Base-by-base conservation (phyloP, 2,329 filamentous ascomycete genomes). In the Parastagonospora avenae region DNA sequence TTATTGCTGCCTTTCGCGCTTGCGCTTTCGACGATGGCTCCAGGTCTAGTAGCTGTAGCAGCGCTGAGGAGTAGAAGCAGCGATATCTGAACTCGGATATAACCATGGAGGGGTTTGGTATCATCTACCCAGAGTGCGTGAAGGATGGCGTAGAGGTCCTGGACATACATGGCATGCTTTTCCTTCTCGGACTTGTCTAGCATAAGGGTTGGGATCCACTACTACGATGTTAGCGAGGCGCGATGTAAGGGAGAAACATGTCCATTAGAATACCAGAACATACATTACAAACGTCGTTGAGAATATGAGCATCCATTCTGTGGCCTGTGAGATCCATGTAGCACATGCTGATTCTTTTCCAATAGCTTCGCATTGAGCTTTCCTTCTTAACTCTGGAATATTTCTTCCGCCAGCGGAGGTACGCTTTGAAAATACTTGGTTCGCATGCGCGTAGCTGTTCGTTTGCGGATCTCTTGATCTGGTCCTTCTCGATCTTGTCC, bases 21-120 rank as follows among this genome's bases (percentile, higher is more conserved):
- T 33, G 39, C 48, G 36, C 50, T 57, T 46, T 51, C 37, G 2
- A 60, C 45, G n/a, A 62, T 37, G 6, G 60, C 56, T 47, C 55
- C 46, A 30, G 48, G 62, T 33, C 55, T 44, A 30, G 52, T 62
- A 19, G 47, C 58, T 41, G 44, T 65, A 53, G 54, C 55, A 32
- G 57, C 57, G 39, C 53, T 60, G 12, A 65, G 51, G 10, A 65
- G 58, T 8, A 65, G 52, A 36, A 65, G 62, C 10, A 60, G 51
- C 14, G 44, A 58, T 37, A 65, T 55, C 14, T 60, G 37, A 16
- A 62, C 42, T 43, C 51, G 46, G 32, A 63, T 57, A 42, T 48
- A 61, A 12, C 60, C 45, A 52, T 63, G 35, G 24, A 63, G 54
- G 10, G 50, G 48, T 46, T 55, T 63, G 8, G 42, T 53, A 42